Conservation (phyloP, 306 rosid genomes). For the Carpinus viminea region DNA sequence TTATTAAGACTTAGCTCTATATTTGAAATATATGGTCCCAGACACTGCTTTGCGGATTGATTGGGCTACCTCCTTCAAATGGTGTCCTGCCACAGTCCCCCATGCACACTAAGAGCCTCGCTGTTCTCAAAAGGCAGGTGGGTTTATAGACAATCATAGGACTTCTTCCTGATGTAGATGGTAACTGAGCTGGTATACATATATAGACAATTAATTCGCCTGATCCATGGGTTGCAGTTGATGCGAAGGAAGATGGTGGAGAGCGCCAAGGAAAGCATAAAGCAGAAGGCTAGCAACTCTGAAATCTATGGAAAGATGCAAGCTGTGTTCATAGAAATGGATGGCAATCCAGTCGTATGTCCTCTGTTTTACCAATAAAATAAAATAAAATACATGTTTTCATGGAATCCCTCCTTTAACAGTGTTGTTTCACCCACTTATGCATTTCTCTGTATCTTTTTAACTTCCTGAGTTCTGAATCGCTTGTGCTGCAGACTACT, state of each 20-base stretch:
- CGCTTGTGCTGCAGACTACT: constrained; percentile 45
- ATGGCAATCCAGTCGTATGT: constrained; percentile 48
- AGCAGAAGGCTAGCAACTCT: constrained; percentile 58
- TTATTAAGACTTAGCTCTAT: constrained; percentile 12
- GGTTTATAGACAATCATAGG: not conserved
- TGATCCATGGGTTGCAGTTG: constrained; percentile 40
- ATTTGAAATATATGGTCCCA: constrained; percentile 32
- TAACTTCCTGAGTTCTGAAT: constrained; percentile 8
- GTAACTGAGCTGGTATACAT: constrained; percentile 12
- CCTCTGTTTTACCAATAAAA: not conserved
- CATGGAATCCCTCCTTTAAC: not conserved
- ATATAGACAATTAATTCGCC: constrained; percentile 15
- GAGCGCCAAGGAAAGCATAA: constrained; percentile 82
- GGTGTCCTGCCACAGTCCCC: constrained; percentile 97
- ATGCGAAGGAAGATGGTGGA: constrained; percentile 70
- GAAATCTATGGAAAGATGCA: constrained; percentile 84
- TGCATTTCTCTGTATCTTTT: not conserved
- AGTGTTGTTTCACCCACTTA: not conserved
- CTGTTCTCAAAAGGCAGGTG: constrained; percentile 79
- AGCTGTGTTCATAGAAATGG: constrained; percentile 82
- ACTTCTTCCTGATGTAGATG: not conserved
- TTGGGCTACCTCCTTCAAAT: constrained; percentile 89
- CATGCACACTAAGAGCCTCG: constrained; percentile 92
- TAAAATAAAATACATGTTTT: constrained; percentile 2
- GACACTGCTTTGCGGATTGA: constrained; percentile 84